A percentile compares a stretch with the other conserved stretches of the same genome.
Conservation (phyloP, 164 flowering plant genomes). For the Santalum album region DNA sequence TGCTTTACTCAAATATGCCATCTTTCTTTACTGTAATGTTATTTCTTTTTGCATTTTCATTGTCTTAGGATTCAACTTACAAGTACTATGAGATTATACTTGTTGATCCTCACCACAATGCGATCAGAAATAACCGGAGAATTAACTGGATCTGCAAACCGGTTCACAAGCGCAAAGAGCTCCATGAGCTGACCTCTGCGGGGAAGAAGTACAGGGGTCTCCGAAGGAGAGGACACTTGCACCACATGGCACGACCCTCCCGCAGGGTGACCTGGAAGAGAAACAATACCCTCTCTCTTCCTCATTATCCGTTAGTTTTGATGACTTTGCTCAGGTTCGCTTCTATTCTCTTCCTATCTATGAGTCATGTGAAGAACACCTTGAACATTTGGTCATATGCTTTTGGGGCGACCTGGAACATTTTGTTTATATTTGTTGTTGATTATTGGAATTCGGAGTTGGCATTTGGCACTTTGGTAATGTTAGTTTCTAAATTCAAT, state of each 20-base stretch:
- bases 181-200: conserved; percentile 33
- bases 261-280: conserved; percentile 10
- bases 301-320: neutral
- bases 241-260: conserved; percentile 38
- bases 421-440: no score
- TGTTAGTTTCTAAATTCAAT: no score
- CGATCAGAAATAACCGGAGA: conserved; percentile 32
- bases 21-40: neutral
- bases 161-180: conserved; percentile 41
- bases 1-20: no score
- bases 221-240: conserved; percentile 30
- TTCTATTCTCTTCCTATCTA: no score
- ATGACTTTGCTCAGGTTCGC: neutral
- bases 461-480: no score
- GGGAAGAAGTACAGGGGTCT: conserved; percentile 37
- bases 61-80: conserved; percentile 31
- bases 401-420: no score
- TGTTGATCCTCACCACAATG: conserved; percentile 31
- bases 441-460: no score
- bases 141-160: conserved; percentile 39
- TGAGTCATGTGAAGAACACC: no score
- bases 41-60: neutral
- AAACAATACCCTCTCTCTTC: conserved; percentile 7
- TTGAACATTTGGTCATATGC: no score
- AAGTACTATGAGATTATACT: conserved; percentile 35